Evolutionary conservation across 176 grass and related monocot species (phyloP), one percentile per base, ranked within the genome.

Genomic region (Ananas comosus): DNA sequence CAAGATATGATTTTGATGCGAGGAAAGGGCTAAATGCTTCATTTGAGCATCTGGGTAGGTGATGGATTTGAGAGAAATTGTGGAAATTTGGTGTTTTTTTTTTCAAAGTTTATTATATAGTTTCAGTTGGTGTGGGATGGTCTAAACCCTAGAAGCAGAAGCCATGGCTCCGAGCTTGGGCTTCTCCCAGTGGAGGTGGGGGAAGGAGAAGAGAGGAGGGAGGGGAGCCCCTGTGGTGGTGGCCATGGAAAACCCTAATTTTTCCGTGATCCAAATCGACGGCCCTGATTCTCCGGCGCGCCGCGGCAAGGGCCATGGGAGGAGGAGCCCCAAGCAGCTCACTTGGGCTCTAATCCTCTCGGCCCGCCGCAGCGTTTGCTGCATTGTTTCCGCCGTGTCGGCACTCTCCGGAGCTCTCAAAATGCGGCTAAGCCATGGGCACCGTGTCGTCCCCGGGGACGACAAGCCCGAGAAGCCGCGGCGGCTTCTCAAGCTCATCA

Each of bases 191-290:
- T 18, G 80, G 54, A 53, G 83, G 80, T 81, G 83, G 90, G 85
- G 70, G 28, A 85, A 71, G 65, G 85, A 88, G 16, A 64, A 5
- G 2, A 80, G 85, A 69, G 63, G 67, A 22, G 85, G 85, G 75
- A 66, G 67, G 27, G 85, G 80, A 12, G 80, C 80, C 23, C 86
- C 85, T 7, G 80, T 92, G 3, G 85, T 92, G 58, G 85, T 88
- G 23, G 88, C 90, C 29, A 88, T 92, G 90, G 90, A 88, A 77
- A 92, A 86, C 54, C 85, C 82, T 25, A 92, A 92, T 72, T 92
- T 86, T 71, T 88, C 90, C 1, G 80, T 88, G 51, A 77, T 92
- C 11, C 82, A 92, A 72, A 83, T 92, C 2, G 77, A 83, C 51
- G 82, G 80, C 56, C 77, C 77, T 1, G 85, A 81, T 33, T 65